These are phyloP conservation scores for Macrocybe gigantea DNA, from an alignment of 768 basidiomycete genomes.

Conservation along the genomic window DNA sequence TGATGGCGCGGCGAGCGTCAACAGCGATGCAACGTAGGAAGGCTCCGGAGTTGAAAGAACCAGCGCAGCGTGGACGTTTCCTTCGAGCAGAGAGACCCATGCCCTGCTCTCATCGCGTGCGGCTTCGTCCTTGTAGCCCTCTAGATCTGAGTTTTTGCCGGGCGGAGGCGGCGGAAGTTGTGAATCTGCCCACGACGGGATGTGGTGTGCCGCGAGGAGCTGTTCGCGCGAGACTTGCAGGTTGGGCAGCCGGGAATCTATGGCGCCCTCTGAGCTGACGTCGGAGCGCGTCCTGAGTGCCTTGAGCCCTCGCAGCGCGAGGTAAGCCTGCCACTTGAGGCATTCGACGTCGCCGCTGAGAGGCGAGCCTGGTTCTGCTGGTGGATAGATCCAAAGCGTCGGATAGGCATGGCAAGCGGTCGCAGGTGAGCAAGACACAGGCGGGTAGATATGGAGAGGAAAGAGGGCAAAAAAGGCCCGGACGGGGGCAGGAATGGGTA, in stretches of 20 bases:
- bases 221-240: conserved; percentile 50
- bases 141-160: conserved; percentile 23
- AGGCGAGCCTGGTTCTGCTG: conserved; percentile 16
- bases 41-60: conserved; percentile 48
- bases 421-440: conserved; percentile 24
- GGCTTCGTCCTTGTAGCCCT: conserved; percentile 60
- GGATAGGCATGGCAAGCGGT: conserved; percentile 15
- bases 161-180: conserved; percentile 33
- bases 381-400: conserved; percentile 65
- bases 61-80: conserved; percentile 70
- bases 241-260: conserved; percentile 65
- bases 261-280: conserved; percentile 60
- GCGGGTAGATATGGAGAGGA: conserved; percentile 50
- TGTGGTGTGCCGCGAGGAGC: conserved; percentile 59
- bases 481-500: conserved; percentile 31
- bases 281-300: conserved; percentile 59
- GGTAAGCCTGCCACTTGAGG: conserved; percentile 86
- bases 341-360: conserved; percentile 81
- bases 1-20: conserved; percentile 28
- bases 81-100: conserved; percentile 78
- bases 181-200: conserved; percentile 64
- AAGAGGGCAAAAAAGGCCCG: conserved; percentile 52
- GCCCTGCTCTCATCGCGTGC: conserved; percentile 73
- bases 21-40: conserved; percentile 34
- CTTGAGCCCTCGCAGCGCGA: conserved; percentile 58